A percentile compares a stretch with the other conserved stretches of the same genome.
Evolutionary conservation across 352 stramenopile genomes (phyloP).

Genomic region (Pythium guiyangense): DNA sequence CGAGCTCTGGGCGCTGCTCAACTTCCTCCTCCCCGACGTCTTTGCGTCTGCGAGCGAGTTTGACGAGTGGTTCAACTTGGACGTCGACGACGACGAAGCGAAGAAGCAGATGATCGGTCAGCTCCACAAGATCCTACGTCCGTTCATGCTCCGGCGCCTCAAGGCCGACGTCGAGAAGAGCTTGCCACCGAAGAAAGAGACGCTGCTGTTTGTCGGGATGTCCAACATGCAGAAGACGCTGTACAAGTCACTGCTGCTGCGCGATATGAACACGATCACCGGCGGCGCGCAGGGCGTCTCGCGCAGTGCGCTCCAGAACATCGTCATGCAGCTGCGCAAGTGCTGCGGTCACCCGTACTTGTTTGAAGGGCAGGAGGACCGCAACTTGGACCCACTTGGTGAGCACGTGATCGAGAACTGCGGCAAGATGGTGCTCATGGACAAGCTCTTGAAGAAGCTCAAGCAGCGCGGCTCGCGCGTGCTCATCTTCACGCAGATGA

Average conservation of each 20-base stretch:
- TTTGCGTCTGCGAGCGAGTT: slow-evolving; percentile 89
- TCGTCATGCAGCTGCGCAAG: slow-evolving; percentile 87
- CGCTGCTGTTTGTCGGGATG: slow-evolving; percentile 90
- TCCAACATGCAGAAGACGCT: slow-evolving; percentile 93
- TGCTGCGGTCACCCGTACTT: slow-evolving; percentile 91
- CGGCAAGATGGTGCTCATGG: slow-evolving; percentile 96
- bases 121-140: slow-evolving; percentile 85
- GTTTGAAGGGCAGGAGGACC: slow-evolving; percentile 95
- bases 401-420: slow-evolving; percentile 97
- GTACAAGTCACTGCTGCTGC: slow-evolving; percentile 95
- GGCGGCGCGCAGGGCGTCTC: slow-evolving; percentile 62
- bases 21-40: slow-evolving; percentile 93
- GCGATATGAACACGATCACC: slow-evolving; percentile 92
- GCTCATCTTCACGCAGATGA: slow-evolving; percentile 94
- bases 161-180: slow-evolving; percentile 99
- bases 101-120: slow-evolving; percentile 90
- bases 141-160: slow-evolving; percentile 96
- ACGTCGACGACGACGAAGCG: slow-evolving; percentile 83
- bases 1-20: slow-evolving; percentile 93
- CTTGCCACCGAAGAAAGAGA: slow-evolving; percentile 97
- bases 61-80: slow-evolving; percentile 87
- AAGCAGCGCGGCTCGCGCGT: slow-evolving; percentile 86
- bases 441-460: slow-evolving; percentile 90
- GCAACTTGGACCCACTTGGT: slow-evolving; percentile 90
- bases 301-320: slow-evolving; percentile 80